phyloP scores from a whole-genome alignment of 1,284 basidiomycete genomes.

The Cryptococcus sp. region DNA sequence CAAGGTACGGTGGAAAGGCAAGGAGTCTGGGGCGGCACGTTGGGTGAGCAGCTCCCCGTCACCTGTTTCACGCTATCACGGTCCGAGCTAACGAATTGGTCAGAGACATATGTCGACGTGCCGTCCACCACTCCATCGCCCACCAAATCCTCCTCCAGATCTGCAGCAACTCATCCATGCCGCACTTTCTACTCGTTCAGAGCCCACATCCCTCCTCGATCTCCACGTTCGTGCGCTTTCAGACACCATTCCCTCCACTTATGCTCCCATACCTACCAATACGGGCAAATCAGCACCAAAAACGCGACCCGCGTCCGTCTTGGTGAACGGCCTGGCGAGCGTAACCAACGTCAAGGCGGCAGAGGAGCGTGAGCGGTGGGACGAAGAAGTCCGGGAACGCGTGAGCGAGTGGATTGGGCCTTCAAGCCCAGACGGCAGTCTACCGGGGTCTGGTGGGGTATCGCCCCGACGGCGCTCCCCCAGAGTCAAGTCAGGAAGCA shows the following conservation, averaged over 20 bases:
- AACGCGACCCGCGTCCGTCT: background rate
- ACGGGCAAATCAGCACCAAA: background rate
- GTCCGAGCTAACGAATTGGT: background rate
- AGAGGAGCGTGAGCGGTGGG: conserved; percentile 28
- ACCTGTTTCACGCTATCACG: too few species aligned
- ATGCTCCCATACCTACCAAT: too few species aligned
- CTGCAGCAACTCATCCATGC: conserved; percentile 31
- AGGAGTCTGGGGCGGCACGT: conserved; percentile 33
- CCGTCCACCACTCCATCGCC: conserved; percentile 36
- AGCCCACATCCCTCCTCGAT: conserved; percentile 25
- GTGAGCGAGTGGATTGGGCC: conserved; percentile 27
- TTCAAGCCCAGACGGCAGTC: conserved; percentile 2
- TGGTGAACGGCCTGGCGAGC: conserved; percentile 12
- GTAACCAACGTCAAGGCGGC: conserved; percentile 31
- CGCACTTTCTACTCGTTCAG: conserved; percentile 18
- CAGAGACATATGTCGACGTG: conserved; percentile 43
- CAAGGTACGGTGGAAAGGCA: conserved; percentile 28
- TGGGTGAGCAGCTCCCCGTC: conserved; percentile 40
- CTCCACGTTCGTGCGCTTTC: conserved; percentile 18
- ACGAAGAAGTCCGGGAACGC: conserved; percentile 25
- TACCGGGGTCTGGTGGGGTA: background rate
- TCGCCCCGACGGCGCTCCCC: background rate
- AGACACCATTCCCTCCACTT: background rate
- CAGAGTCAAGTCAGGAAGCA: background rate
- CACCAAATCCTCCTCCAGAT: conserved; percentile 39